These are phyloP conservation scores for Exophiala mesophila DNA, from an alignment of 2,329 filamentous ascomycete species.

Conservation along the genomic window DNA sequence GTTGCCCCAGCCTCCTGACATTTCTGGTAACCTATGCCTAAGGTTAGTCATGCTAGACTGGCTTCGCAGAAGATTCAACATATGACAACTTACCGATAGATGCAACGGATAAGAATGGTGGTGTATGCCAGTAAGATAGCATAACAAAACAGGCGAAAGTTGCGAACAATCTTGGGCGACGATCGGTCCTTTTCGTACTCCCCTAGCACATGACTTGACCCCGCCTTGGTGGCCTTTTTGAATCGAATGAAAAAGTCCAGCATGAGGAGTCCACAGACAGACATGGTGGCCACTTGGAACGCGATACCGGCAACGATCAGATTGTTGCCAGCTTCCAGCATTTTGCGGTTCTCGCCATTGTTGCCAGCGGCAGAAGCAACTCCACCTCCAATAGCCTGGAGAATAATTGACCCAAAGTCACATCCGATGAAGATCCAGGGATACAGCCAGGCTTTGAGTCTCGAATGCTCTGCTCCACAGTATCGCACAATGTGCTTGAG, in stretches of 20 bases:
- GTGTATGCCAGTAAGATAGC: conserved; percentile 33
- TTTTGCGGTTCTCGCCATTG: conserved; percentile 25
- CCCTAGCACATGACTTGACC: conserved; percentile 27
- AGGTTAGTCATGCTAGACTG: too few species aligned
- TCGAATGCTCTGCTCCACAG: conserved; percentile 49
- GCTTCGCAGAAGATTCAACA: too few species aligned
- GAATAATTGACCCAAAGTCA: conserved; percentile 52
- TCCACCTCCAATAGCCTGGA: conserved; percentile 56
- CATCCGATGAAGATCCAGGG: conserved; percentile 58
- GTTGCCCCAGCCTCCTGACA: conserved; percentile 48
- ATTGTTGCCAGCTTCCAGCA: conserved; percentile 47
- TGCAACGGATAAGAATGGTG: conserved; percentile 40
- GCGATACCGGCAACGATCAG: conserved; percentile 57
- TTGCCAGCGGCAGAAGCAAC: conserved; percentile 47
- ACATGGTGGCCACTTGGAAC: conserved; percentile 52
- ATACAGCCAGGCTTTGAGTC: conserved; percentile 47
- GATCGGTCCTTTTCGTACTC: conserved; percentile 25
- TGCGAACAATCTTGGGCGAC: conserved; percentile 17
- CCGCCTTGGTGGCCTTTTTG: conserved; percentile 27
- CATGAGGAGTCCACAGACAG: conserved; percentile 28
- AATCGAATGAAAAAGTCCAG: conserved; percentile 45
- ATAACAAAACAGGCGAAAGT: conserved; percentile 23
- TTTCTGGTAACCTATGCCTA: conserved; percentile 48
- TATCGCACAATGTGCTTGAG: conserved; percentile 54
- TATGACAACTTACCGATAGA: conserved; percentile 36